Evolutionary conservation across 2,329 filamentous ascomycete species (phyloP).

Genomic region (Didymella segeticola): DNA sequence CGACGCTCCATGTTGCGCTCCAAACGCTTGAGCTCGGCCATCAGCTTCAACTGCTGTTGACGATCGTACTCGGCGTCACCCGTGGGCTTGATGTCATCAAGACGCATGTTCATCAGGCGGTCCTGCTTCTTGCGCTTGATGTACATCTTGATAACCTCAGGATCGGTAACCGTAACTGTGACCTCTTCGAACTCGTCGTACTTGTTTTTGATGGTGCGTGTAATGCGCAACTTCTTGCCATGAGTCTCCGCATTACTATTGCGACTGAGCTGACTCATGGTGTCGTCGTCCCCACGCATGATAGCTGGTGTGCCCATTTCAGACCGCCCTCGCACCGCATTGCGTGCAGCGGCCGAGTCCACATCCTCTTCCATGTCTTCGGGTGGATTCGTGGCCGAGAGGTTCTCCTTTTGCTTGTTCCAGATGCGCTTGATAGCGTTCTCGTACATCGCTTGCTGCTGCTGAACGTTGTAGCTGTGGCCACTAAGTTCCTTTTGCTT

Average conservation of each 20-base stretch:
- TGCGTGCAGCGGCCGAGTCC: slow-evolving; percentile 56
- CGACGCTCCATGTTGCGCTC: slow-evolving; percentile 91
- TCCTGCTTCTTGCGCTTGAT: slow-evolving; percentile 76
- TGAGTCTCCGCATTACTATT: slow-evolving; percentile 64
- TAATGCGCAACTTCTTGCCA: slow-evolving; percentile 76
- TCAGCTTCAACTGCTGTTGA: slow-evolving; percentile 67
- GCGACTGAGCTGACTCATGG: slow-evolving; percentile 60
- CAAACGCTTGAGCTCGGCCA: slow-evolving; percentile 80
- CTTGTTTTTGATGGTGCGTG: slow-evolving; percentile 68
- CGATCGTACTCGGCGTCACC: slow-evolving; percentile 71
- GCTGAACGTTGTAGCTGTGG: slow-evolving; percentile 96
- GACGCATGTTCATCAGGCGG: slow-evolving; percentile 76
- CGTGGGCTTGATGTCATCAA: slow-evolving; percentile 68
- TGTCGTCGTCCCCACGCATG: slow-evolving; percentile 71
- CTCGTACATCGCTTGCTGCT: slow-evolving; percentile 90
- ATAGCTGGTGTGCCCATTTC: slow-evolving; percentile 67
- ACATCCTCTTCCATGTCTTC: slow-evolving; percentile 76
- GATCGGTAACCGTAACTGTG: slow-evolving; percentile 60
- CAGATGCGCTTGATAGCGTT: slow-evolving; percentile 91
- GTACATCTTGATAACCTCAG: slow-evolving; percentile 75
- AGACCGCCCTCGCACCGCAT: slow-evolving; percentile 59
- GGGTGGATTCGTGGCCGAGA: slow-evolving; percentile 75
- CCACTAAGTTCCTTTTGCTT: slow-evolving; percentile 73
- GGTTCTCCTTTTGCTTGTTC: slow-evolving; percentile 81
- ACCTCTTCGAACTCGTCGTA: slow-evolving; percentile 69